Conservation (phyloP, 1,139 yeast genomes). For the Candida neerlandica region DNA sequence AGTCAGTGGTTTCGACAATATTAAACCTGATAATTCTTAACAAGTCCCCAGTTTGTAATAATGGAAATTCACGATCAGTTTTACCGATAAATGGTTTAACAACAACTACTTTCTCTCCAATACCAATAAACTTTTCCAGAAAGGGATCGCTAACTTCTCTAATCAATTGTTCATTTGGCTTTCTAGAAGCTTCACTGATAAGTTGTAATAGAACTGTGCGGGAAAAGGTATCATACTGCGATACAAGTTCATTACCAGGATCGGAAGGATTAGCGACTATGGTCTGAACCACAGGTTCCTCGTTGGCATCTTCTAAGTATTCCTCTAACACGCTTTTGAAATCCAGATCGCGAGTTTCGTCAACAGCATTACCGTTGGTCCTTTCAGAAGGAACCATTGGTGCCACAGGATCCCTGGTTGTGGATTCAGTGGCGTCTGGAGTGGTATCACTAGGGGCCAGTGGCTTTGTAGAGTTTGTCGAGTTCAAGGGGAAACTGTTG, state of each 20-base stretch:
- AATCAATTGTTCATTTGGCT: slow-evolving; percentile 18
- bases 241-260: slow-evolving; percentile 12
- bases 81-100: slow-evolving; percentile 32
- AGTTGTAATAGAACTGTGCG: slow-evolving; percentile 33
- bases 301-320: slow-evolving; percentile 17
- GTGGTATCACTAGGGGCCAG: neutral
- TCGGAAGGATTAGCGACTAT: slow-evolving; percentile 20
- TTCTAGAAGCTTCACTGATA: slow-evolving; percentile 21
- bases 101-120: slow-evolving; percentile 43
- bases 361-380: neutral
- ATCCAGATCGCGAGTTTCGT: slow-evolving; percentile 17
- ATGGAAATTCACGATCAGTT: slow-evolving; percentile 25
- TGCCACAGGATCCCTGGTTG: neutral
- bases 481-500: slow-evolving; percentile 18
- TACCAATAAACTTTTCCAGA: slow-evolving; percentile 26
- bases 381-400: neutral
- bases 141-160: slow-evolving; percentile 33
- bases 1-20: slow-evolving; percentile 18
- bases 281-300: slow-evolving; percentile 14
- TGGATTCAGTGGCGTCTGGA: neutral
- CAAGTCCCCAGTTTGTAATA: slow-evolving; percentile 38
- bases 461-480: slow-evolving; percentile 3
- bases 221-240: slow-evolving; percentile 28
- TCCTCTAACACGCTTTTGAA: slow-evolving; percentile 21
- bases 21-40: slow-evolving; percentile 33